Conservation (phyloP, 139 green algal species). For the Auxenochlorella pyrenoidosa region DNA sequence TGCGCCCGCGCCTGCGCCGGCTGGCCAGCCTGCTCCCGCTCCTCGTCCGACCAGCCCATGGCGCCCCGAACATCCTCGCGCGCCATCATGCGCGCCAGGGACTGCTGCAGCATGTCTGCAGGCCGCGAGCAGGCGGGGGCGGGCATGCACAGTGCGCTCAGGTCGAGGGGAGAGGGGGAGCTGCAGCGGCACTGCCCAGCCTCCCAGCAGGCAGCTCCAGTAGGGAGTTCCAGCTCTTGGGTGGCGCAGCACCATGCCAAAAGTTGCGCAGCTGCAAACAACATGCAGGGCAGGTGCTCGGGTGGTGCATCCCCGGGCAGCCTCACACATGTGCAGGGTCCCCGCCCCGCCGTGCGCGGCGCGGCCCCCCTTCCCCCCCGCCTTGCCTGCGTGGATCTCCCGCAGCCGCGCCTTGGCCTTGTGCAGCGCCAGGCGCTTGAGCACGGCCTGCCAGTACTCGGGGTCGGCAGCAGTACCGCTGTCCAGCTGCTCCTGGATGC, state of each 20-base stretch:
- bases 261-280: too few relatives aligned
- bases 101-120: conserved; percentile 44
- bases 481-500: conserved; percentile 61
- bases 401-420: conserved; percentile 69
- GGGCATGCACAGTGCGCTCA: background rate
- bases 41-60: conserved; percentile 45
- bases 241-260: too few relatives aligned
- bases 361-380: too few relatives aligned
- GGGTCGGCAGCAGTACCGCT: conserved; percentile 56
- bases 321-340: too few relatives aligned
- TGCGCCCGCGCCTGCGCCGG: background rate
- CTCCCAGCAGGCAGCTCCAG: too few relatives aligned
- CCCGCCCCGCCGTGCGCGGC: too few relatives aligned
- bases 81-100: conserved; percentile 35
- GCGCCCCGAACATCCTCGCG: conserved; percentile 37
- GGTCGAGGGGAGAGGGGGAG: background rate
- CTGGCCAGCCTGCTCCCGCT: conserved; percentile 9
- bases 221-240: too few relatives aligned
- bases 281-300: too few relatives aligned
- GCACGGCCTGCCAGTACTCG: conserved; percentile 87
- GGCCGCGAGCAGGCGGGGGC: background rate
- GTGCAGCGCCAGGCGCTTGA: conserved; percentile 62
- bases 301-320: too few relatives aligned
- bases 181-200: too few relatives aligned
- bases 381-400: conserved; percentile 62